Conservation (phyloP, 2,329 filamentous ascomycete genomes). For the Aspergillus vadensis region DNA sequence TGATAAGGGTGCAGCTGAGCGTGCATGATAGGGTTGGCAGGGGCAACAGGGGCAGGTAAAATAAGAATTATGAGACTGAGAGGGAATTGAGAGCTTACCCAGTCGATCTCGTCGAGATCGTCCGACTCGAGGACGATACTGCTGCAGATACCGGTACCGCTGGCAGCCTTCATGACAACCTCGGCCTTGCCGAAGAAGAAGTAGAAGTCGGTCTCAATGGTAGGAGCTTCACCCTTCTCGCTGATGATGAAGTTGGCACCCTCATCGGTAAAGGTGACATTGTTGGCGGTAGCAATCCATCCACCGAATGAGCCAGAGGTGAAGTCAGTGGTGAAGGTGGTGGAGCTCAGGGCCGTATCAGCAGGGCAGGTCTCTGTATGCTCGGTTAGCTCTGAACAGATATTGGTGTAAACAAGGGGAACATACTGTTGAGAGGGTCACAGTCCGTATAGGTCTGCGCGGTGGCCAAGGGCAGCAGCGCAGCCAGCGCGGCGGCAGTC, state of each 20-base stretch:
- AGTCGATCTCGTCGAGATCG: slow-evolving; percentile 91
- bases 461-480: slow-evolving; percentile 32
- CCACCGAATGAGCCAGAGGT: slow-evolving; percentile 55
- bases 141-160: slow-evolving; percentile 88
- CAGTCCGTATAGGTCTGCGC: slow-evolving; percentile 78
- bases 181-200: slow-evolving; percentile 97
- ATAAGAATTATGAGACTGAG: not conserved
- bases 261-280: slow-evolving; percentile 65
- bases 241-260: slow-evolving; percentile 81
- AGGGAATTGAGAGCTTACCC: slow-evolving; percentile 65
- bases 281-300: slow-evolving; percentile 69
- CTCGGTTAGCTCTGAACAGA: slow-evolving; percentile 8
- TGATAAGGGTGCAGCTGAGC: slow-evolving; percentile 2
- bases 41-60: slow-evolving; percentile 32
- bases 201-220: slow-evolving; percentile 86
- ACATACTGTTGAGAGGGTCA: slow-evolving; percentile 59
- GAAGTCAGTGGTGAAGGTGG: slow-evolving; percentile 37
- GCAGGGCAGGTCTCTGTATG: slow-evolving; percentile 60
- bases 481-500: slow-evolving; percentile 33
- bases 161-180: slow-evolving; percentile 79
- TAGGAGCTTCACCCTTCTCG: slow-evolving; percentile 77
- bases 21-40: slow-evolving; percentile 24
- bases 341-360: slow-evolving; percentile 66
- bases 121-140: slow-evolving; percentile 92
- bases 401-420: not conserved